Evolutionary conservation across 208 protist species (phyloP), one percentile per base, ranked within the genome.

Genomic region (Trypanosoma vivax): DNA sequence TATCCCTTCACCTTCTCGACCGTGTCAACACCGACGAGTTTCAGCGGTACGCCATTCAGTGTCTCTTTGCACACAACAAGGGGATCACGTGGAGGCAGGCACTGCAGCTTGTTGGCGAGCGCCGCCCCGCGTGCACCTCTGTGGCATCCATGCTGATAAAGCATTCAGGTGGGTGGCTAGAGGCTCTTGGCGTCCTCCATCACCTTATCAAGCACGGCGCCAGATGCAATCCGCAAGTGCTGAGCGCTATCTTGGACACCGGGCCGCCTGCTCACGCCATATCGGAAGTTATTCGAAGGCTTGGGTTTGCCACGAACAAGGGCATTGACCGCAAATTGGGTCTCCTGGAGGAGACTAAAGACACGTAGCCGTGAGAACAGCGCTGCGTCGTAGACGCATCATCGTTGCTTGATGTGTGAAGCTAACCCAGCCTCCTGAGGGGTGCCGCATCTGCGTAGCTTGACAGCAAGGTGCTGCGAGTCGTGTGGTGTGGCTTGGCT

Each of bases 161-260:
- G 38, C 51, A 58, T 25, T 62, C 53, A 2, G 38, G 16, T 16
- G 34, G 59, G 49, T 65, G 68, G 53, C 2, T 39, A 1, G 50
- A 78, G 60, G 82, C 77, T 16, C 49, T 83, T 6, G 25, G 35
- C 3, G 61, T 82, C 27, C 66, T 84, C 18, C 65, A 68, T n/a
- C 50, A 55, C 10, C 69, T 74, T 39, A 60, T 90, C 21, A 53
- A 60, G 21, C 57, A 40, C 39, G 82, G 82, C 25, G 74, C 75
- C 13, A 18, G 16, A 34, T 86, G 76, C 70, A 83, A 66, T 29
- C 75, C 82, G 3, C 77, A 83, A 33, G 42, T 90, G 11, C 50
- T 90, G 18, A 84, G 77, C 29, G 63, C 71, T 16, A 47, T 90
- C 21, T 65, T 90, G 64, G 61, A 71, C 50, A 43, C 50, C 9